These are phyloP conservation scores for Suillus subalutaceus DNA, from an alignment of 768 basidiomycete genomes.

Conservation along the genomic window DNA sequence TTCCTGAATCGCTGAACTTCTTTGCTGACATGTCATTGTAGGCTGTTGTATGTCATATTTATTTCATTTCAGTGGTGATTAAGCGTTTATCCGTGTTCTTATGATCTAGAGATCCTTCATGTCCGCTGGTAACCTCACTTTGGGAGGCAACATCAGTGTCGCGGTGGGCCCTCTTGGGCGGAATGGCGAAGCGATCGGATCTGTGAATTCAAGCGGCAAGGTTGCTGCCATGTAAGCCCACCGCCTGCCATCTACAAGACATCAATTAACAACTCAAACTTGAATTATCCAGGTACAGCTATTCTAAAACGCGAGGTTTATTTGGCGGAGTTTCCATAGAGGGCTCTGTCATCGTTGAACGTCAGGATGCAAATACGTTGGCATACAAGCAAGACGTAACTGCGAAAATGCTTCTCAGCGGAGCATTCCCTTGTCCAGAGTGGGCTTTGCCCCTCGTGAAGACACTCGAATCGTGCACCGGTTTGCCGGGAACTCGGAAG, in stretches of 20 bases:
- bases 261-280: slow-evolving; percentile 10
- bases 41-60: slow-evolving; percentile 59
- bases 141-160: slow-evolving; percentile 89
- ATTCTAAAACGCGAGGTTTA: slow-evolving; percentile 89
- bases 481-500: slow-evolving; percentile 62
- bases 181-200: slow-evolving; percentile 87
- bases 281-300: slow-evolving; percentile 66
- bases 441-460: slow-evolving; percentile 81
- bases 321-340: slow-evolving; percentile 91
- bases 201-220: slow-evolving; percentile 82
- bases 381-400: slow-evolving; percentile 80
- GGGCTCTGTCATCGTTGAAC: slow-evolving; percentile 90
- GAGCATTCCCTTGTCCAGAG: slow-evolving; percentile 67
- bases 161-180: slow-evolving; percentile 92
- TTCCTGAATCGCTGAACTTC: slow-evolving; percentile 9
- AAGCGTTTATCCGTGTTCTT: slow-evolving; percentile 13
- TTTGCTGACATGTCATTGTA: slow-evolving; percentile 28
- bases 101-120: slow-evolving; percentile 77
- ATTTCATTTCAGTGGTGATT: slow-evolving; percentile 2
- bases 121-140: slow-evolving; percentile 87
- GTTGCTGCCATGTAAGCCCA: slow-evolving; percentile 82
- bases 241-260: slow-evolving; percentile 3
- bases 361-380: slow-evolving; percentile 87
- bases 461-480: slow-evolving; percentile 73
- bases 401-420: slow-evolving; percentile 79